A percentile compares a stretch with the other conserved stretches of the same genome.
These are phyloP conservation scores for Pleurotus pulmonarius DNA, from an alignment of 768 basidiomycete genomes.

Conservation along the genomic window DNA sequence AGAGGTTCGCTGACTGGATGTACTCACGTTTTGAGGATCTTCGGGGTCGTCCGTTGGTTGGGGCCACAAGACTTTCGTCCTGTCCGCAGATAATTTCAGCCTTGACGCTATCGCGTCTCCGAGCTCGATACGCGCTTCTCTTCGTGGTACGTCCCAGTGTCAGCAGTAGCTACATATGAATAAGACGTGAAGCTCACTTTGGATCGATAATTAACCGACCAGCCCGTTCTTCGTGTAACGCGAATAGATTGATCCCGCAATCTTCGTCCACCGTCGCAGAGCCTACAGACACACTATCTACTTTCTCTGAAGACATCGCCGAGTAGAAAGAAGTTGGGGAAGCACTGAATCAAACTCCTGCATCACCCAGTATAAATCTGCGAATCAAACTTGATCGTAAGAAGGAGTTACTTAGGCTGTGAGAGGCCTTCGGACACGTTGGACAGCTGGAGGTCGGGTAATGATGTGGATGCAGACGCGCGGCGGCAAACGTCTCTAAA, in stretches of 20 bases:
- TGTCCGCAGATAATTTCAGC: constrained; percentile 48
- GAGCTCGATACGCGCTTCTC: constrained; percentile 54
- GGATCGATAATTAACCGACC: constrained; percentile 60
- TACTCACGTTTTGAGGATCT: constrained; percentile 27
- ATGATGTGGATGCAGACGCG: neutral
- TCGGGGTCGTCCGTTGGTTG: constrained; percentile 41
- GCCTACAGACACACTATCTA: neutral
- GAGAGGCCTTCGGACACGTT: neutral
- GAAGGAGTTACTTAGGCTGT: neutral
- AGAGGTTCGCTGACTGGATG: neutral
- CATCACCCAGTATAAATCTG: constrained; percentile 1
- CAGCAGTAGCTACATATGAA: neutral
- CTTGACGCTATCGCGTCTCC: constrained; percentile 45
- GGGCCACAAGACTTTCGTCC: constrained; percentile 57
- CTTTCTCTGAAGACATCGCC: neutral
- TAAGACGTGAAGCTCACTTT: constrained; percentile 29
- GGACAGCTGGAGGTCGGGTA: neutral
- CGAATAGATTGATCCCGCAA: constrained; percentile 22
- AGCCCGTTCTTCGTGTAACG: constrained; percentile 49
- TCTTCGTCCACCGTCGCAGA: constrained; percentile 18
- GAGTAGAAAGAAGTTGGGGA: neutral
- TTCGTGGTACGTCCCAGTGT: constrained; percentile 12
- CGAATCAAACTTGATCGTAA: neutral
- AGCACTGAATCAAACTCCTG: neutral
- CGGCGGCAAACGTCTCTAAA: too few relatives aligned